These are phyloP conservation scores for Jatropha podagrica DNA, from an alignment of 441 rosid species.

Conservation along the genomic window DNA sequence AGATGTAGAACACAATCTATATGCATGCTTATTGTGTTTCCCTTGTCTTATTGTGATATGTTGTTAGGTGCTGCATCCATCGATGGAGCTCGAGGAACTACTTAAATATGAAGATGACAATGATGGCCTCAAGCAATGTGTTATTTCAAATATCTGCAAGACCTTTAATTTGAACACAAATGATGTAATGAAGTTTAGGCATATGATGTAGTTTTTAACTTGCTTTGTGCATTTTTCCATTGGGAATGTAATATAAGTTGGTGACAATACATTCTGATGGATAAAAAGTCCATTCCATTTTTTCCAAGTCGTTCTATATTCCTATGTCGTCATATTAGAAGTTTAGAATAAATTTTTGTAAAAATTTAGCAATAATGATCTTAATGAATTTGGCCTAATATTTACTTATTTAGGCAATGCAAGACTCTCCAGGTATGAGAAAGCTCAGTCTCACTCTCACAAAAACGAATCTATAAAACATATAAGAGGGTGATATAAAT, in stretches of 20 bases:
- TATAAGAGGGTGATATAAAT: too few species aligned
- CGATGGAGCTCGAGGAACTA: conserved; percentile 56
- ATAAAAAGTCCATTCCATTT: conserved; percentile 3
- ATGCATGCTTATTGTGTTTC: neutral
- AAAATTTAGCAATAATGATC: too few species aligned
- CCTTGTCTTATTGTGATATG: neutral
- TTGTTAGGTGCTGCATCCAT: conserved; percentile 63
- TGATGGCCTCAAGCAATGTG: conserved; percentile 48
- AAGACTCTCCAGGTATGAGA: too few species aligned
- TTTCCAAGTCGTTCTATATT: neutral
- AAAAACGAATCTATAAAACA: too few species aligned
- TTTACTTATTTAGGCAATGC: too few species aligned
- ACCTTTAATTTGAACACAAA: conserved; percentile 46
- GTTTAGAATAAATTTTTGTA: too few species aligned
- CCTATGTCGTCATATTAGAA: neutral
- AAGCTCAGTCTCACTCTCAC: too few species aligned
- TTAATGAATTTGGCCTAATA: too few species aligned
- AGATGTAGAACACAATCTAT: neutral
- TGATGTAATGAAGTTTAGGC: conserved; percentile 63
- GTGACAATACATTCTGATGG: neutral
- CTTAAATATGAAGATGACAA: conserved; percentile 28
- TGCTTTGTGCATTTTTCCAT: conserved; percentile 5
- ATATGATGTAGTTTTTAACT: conserved; percentile 27
- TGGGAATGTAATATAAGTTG: neutral
- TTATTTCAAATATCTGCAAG: conserved; percentile 56